Evolutionary conservation across 2,329 filamentous ascomycete species (phyloP).

Genomic region (Clarireedia sp.): DNA sequence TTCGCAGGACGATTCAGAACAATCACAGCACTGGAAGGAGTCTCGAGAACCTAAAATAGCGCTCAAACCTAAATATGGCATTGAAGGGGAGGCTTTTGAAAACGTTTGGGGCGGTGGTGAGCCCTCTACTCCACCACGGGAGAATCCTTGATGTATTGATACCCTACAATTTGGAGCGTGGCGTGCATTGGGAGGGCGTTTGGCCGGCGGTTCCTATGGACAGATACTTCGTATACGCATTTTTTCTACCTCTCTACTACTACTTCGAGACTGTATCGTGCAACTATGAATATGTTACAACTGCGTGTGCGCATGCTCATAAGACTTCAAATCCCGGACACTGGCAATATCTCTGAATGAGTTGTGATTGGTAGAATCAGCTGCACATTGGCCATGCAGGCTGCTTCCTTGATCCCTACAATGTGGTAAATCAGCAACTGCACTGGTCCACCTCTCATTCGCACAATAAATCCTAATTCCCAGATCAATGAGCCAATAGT

Average conservation of each 20-base stretch:
- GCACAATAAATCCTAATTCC: not conserved
- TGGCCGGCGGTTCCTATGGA: not conserved
- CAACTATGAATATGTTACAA: no score
- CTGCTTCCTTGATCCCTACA: not conserved
- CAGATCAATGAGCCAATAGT: not conserved
- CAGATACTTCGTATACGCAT: not conserved
- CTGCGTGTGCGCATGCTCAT: not conserved
- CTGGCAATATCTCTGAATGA: not conserved
- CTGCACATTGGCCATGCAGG: not conserved
- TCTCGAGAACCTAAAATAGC: constrained; percentile 16
- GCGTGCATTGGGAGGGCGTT: not conserved
- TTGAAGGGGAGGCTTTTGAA: constrained; percentile 29
- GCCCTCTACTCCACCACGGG: constrained; percentile 20
- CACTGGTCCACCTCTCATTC: not conserved
- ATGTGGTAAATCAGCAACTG: not conserved
- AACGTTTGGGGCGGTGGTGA: constrained; percentile 29
- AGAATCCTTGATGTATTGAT: constrained; percentile 27
- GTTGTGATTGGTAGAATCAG: not conserved
- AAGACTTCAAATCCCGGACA: not conserved
- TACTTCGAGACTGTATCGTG: no score
- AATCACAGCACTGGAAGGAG: constrained; percentile 37
- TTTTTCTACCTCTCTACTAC: no score
- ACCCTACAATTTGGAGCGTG: constrained; percentile 2
- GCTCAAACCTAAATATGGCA: constrained; percentile 30
- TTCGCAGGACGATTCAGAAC: constrained; percentile 31